Conservation (phyloP, 108 stramenopile genomes). For the Chaetoceros tenuissimus region DNA sequence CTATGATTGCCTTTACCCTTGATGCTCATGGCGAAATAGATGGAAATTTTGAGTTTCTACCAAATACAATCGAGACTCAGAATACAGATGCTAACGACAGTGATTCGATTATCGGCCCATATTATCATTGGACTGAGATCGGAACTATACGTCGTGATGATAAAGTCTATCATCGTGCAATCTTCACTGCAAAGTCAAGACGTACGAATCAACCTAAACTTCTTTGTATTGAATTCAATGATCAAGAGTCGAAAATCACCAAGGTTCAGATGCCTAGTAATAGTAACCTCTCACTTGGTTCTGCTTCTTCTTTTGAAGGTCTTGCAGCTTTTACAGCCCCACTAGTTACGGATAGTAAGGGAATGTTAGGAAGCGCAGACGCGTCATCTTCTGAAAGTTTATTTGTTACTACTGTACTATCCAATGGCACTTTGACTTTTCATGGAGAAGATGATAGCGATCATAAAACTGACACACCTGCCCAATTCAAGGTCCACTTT, state of each 20-base stretch:
- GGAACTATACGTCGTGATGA: constrained; percentile 31
- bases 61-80: constrained; percentile 33
- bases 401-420: constrained; percentile 36
- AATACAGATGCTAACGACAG: constrained; percentile 26
- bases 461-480: not conserved
- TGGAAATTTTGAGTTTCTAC: constrained; percentile 60
- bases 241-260: constrained; percentile 28
- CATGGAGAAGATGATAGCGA: constrained; percentile 41
- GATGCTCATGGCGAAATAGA: constrained; percentile 38
- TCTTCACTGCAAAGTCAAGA: constrained; percentile 43
- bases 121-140: constrained; percentile 54
- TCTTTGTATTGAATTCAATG: constrained; percentile 60
- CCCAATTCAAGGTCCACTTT: constrained; percentile 1
- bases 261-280: constrained; percentile 42
- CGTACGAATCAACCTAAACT: constrained; percentile 38
- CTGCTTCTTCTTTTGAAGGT: constrained; percentile 43
- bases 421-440: constrained; percentile 43
- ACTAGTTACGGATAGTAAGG: constrained; percentile 14
- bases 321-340: constrained; percentile 43
- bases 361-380: constrained; percentile 4
- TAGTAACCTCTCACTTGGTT: constrained; percentile 29
- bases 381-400: constrained; percentile 33
- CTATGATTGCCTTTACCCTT: constrained; percentile 52
- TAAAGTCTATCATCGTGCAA: constrained; percentile 34
- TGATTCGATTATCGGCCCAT: constrained; percentile 42